Base-by-base conservation (phyloP, 208 protist genomes). In the Tritrichomonas foetus region DNA sequence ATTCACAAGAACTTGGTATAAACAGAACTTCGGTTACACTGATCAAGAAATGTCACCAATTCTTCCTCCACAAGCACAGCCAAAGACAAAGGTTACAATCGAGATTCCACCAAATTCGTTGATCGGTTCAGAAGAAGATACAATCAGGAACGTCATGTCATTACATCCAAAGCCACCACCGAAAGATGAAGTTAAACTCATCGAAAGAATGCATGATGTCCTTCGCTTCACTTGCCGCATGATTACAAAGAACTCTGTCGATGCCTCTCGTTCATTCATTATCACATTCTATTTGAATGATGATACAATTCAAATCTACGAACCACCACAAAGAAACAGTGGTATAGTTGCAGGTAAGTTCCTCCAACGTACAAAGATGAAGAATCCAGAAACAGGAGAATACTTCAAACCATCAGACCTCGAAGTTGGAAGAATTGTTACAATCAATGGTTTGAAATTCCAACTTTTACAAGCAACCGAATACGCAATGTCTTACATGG, bases 321-420 rank as follows among this genome's bases (percentile, higher is more conserved):
- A 95, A 61, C 66, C 61, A 44, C 82, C 53, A 39, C 36, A 33
- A 57, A 78, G 94, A 47, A 95, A 95, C 57, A 94, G 74, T 16
- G 94, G 94, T 25, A 94, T 95, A 64, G 50, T 95, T 80, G 94
- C 82, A 30, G 94, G 94, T 36, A 95, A 95, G 72, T 95, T 95
- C 69, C 64, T 95, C 9, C 50, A 95, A 39, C 5, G 94, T 39
- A 93, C 92, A 22, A 89, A 94, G 30, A 55, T 95, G 36, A 72
- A 61, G 22, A 94, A 95, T 39, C 39, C 57, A 49, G 75, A 94
- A 13, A 95, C 64, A 80, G 47, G n/a, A 0, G 55, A 94, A 44
- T 95, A 94, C n/a, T 94, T 89, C 78, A 44, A 57, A 30, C n/a
- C 78, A n/a, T 33, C 14, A 20, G 78, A 89, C 16, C 44, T 89